These are phyloP conservation scores for Raphidocelis subcapitata DNA, from an alignment of 139 green algal genomes.

Conservation along the genomic window DNA sequence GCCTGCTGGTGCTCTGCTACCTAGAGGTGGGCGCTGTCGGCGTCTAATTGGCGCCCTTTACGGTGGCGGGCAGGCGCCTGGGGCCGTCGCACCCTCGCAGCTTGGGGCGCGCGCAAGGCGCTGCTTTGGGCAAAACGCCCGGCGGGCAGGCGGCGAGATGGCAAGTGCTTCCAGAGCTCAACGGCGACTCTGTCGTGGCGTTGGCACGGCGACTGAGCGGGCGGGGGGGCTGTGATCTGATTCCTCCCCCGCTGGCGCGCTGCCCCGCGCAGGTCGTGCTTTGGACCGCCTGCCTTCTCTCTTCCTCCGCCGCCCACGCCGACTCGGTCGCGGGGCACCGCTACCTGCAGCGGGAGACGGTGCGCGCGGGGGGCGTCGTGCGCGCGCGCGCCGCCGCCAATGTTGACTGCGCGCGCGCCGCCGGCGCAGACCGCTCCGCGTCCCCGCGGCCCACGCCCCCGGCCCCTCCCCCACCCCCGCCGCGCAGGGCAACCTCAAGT, in stretches of 20 bases:
- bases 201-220: neutral
- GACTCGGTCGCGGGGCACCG: conserved; percentile 32
- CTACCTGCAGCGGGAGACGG: conserved; percentile 58
- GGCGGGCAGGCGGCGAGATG: neutral
- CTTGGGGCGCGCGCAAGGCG: neutral
- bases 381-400: no score
- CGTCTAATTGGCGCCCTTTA: no score
- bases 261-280: conserved; percentile 52
- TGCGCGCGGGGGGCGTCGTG: no score
- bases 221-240: neutral
- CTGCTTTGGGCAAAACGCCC: neutral
- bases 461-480: no score
- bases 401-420: no score
- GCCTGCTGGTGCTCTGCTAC: conserved; percentile 27
- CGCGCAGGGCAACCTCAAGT: conserved; percentile 46
- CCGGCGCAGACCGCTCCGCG: no score
- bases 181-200: no score
- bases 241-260: neutral
- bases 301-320: conserved; percentile 25
- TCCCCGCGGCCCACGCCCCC: no score
- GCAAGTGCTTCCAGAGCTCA: no score
- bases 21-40: conserved; percentile 25
- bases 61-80: neutral
- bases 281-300: conserved; percentile 63
- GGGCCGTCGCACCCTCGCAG: no score